These are phyloP conservation scores for Cantharellus cinnabarinus DNA, from an alignment of 768 basidiomycete species.

Conservation along the genomic window DNA sequence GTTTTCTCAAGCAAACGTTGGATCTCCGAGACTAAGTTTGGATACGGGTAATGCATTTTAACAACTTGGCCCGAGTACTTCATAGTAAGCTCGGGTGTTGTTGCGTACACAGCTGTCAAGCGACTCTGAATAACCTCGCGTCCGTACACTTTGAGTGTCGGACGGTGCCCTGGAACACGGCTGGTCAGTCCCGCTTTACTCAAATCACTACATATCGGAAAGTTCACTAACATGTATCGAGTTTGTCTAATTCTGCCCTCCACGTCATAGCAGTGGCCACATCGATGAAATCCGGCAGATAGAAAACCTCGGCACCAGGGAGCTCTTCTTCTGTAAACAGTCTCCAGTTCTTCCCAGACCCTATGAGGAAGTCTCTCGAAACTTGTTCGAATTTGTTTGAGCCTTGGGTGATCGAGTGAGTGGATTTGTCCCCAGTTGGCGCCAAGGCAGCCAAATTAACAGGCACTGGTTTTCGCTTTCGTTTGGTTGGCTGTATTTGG, in stretches of 20 bases:
- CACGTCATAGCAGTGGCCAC: conserved; percentile 13
- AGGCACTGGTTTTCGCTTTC: too few relatives aligned
- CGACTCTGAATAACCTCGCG: conserved; percentile 20
- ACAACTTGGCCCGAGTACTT: conserved; percentile 21
- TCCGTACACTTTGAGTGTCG: conserved; percentile 23
- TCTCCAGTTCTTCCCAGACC: background rate
- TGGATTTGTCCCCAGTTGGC: too few relatives aligned
- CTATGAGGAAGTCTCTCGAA: background rate
- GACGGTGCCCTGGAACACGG: conserved; percentile 18
- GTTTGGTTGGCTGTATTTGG: too few relatives aligned
- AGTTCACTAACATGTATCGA: conserved; percentile 18
- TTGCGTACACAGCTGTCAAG: conserved; percentile 21
- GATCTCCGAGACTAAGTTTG: conserved; percentile 16
- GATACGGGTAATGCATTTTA: conserved; percentile 18
- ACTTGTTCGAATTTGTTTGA: background rate
- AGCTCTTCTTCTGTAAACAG: conserved; percentile 1
- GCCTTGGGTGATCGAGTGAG: too few relatives aligned
- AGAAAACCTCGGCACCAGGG: conserved; percentile 12
- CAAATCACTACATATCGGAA: background rate
- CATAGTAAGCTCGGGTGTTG: conserved; percentile 14
- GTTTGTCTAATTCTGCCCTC: conserved; percentile 16
- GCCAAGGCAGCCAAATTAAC: too few relatives aligned
- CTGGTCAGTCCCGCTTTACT: background rate
- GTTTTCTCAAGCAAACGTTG: conserved; percentile 14
- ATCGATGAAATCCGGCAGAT: conserved; percentile 14